Percentiles rank a stretch among this genome's conserved stretches.
Conservation (phyloP, 768 basidiomycete species). For the Lactarius indigo region DNA sequence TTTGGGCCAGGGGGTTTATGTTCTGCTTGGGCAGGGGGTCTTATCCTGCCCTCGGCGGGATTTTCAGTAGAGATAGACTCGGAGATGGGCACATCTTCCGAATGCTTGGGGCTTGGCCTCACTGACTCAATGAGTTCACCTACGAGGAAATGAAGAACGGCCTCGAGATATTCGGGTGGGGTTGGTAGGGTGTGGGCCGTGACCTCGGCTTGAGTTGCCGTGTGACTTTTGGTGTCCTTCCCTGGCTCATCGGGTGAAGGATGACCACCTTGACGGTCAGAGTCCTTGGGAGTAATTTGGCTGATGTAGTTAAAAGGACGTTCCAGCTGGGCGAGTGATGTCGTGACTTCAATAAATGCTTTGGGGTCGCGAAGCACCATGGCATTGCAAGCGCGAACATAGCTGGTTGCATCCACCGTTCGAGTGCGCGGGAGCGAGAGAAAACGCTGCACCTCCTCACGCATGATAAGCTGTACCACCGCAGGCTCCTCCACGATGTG, state of each 20-base stretch:
- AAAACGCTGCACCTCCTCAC: constrained; percentile 77
- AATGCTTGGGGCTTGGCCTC: constrained; percentile 31
- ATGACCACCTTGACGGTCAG: constrained; percentile 4
- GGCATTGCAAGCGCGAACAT: constrained; percentile 71
- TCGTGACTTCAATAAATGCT: constrained; percentile 70
- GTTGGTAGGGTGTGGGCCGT: constrained; percentile 25
- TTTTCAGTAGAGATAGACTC: constrained; percentile 8
- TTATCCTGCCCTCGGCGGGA: neutral
- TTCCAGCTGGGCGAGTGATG: constrained; percentile 67
- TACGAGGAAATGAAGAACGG: constrained; percentile 66
- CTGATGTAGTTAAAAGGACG: constrained; percentile 46
- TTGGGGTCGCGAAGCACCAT: constrained; percentile 79
- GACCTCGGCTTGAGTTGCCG: constrained; percentile 24
- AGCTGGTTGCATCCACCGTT: constrained; percentile 63
- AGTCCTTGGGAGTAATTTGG: constrained; percentile 31
- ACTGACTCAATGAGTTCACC: constrained; percentile 62
- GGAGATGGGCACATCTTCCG: constrained; percentile 7
- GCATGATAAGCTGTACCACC: constrained; percentile 69
- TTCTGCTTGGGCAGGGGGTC: constrained; percentile 1
- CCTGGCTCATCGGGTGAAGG: constrained; percentile 16
- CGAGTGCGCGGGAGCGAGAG: constrained; percentile 70
- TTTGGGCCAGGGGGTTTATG: neutral
- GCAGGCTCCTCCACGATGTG: constrained; percentile 81
- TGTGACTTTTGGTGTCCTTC: constrained; percentile 26
- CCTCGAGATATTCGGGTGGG: constrained; percentile 49